Conservation (phyloP, 805 yeast genomes). For the Pichia insulana region DNA sequence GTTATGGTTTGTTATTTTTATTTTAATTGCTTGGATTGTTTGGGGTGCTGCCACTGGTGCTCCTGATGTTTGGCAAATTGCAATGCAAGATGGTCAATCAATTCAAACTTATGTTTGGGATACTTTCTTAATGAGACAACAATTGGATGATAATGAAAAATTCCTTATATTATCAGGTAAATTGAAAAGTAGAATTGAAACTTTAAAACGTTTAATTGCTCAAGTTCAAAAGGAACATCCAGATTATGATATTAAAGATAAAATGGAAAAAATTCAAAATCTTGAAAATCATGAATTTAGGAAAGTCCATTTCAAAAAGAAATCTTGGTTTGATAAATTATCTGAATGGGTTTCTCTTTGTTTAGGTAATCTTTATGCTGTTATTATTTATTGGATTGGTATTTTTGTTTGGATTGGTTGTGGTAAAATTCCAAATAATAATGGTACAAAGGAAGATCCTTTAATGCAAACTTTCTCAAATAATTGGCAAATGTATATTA, state of each 20-base stretch:
- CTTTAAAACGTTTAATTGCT: conserved; percentile 16
- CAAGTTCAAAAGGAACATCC: background rate
- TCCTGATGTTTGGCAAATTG: conserved; percentile 32
- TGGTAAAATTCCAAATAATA: conserved; percentile 23
- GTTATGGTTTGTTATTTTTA: conserved; percentile 22
- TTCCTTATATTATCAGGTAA: conserved; percentile 22
- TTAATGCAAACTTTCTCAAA: conserved; percentile 23
- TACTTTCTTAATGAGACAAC: conserved; percentile 34
- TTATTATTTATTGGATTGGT: conserved; percentile 31
- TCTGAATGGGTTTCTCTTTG: conserved; percentile 20
- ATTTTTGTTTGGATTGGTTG: conserved; percentile 32
- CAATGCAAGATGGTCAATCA: conserved; percentile 35
- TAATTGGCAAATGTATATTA: conserved; percentile 34
- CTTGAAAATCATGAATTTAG: conserved; percentile 9
- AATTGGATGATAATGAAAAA: conserved; percentile 23
- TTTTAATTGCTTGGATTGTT: conserved; percentile 15
- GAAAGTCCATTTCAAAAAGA: conserved; percentile 15
- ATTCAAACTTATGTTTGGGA: conserved; percentile 34
- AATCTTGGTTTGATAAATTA: conserved; percentile 29
- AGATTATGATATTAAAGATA: background rate
- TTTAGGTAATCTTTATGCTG: conserved; percentile 27
- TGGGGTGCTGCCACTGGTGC: conserved; percentile 23
- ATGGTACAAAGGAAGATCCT: conserved; percentile 7
- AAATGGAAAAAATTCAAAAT: background rate
- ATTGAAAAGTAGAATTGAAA: conserved; percentile 23